Evolutionary conservation across 1,284 basidiomycete species (phyloP).

Genomic region (Leccinum griseonigrum): DNA sequence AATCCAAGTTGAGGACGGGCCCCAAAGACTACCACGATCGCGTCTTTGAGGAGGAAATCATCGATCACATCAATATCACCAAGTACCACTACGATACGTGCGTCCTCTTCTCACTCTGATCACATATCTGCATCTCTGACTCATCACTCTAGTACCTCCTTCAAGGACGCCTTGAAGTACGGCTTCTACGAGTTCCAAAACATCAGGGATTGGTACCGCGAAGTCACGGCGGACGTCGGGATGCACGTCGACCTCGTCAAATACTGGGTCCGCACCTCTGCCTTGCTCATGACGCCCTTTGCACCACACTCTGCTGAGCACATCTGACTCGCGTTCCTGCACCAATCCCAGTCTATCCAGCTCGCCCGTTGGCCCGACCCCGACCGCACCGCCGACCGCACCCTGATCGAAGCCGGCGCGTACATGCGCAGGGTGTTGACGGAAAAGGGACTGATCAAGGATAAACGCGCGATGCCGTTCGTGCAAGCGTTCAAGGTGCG

Average conservation of each 20-base stretch:
- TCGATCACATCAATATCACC: conserved; percentile 79
- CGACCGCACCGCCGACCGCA: conserved; percentile 52
- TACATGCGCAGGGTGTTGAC: conserved; percentile 83
- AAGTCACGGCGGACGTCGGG: conserved; percentile 84
- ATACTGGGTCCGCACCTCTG: conserved; percentile 82
- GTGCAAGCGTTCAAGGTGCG: conserved; percentile 86
- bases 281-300: conserved; percentile 84
- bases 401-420: conserved; percentile 67
- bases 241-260: conserved; percentile 85
- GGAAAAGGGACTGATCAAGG: conserved; percentile 86
- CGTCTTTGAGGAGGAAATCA: conserved; percentile 85
- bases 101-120: conserved; percentile 30
- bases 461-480: conserved; percentile 97
- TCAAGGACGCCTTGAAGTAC: conserved; percentile 93
- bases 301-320: conserved; percentile 96
- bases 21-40: conserved; percentile 74
- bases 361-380: conserved; percentile 78
- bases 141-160: conserved; percentile 65
- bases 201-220: conserved; percentile 94
- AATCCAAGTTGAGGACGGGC: conserved; percentile 72
- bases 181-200: conserved; percentile 97
- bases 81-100: conserved; percentile 80
- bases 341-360: conserved; percentile 78
- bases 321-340: conserved; percentile 79
- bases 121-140: conserved; percentile 1